These are phyloP conservation scores for Rhizodiscina lignyota DNA, from an alignment of 495 filamentous ascomycete genomes.

Conservation along the genomic window DNA sequence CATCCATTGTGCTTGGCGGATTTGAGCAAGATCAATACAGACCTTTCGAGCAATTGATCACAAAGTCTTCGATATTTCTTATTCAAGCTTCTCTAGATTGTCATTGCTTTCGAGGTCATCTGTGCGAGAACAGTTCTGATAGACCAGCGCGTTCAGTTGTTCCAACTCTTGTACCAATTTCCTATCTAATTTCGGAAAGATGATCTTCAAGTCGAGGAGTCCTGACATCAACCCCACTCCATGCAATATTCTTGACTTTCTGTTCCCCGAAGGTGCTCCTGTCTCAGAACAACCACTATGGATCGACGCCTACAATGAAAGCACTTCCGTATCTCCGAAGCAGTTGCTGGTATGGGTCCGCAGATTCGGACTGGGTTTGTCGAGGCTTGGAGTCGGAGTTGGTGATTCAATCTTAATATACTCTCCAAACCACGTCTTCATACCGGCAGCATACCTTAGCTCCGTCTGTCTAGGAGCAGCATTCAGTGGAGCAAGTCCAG, in stretches of 20 bases:
- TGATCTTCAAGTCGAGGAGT: neutral
- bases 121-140: too few relatives aligned
- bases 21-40: too few relatives aligned
- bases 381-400: neutral
- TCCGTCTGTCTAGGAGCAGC: neutral
- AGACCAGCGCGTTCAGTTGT: too few relatives aligned
- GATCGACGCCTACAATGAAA: neutral
- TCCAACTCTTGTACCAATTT: too few relatives aligned
- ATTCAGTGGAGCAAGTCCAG: conserved; percentile 2
- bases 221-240: conserved; percentile 18
- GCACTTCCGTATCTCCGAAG: conserved; percentile 2
- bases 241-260: conserved; percentile 4
- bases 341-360: conserved; percentile 2
- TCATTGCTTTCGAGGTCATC: too few relatives aligned
- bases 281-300: neutral
- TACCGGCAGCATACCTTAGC: conserved; percentile 2
- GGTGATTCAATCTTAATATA: conserved; percentile 1
- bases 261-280: neutral
- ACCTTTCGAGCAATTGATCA: too few relatives aligned
- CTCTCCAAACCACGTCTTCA: conserved; percentile 1
- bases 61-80: too few relatives aligned
- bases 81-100: too few relatives aligned
- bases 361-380: conserved; percentile 1
- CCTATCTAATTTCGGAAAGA: too few relatives aligned
- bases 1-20: too few relatives aligned